Percentiles rank a stretch among this genome's conserved stretches.
Conservation (phyloP, 2,329 filamentous ascomycete species). For the Stemphylium vesicarium region DNA sequence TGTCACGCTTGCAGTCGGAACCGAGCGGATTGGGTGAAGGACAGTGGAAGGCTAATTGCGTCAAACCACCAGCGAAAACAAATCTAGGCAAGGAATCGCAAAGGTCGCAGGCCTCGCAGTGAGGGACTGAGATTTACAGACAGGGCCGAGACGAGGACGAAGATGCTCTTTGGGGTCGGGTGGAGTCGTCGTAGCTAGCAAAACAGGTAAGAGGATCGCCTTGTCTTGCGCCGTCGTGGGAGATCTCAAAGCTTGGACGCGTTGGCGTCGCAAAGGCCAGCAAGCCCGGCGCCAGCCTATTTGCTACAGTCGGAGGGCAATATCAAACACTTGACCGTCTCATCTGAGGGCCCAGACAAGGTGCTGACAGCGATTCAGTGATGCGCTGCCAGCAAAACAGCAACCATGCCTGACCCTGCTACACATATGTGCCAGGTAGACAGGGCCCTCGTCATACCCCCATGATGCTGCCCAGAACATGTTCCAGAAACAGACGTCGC, state of each 20-base stretch:
- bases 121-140: neutral
- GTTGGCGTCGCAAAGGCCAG: conserved; percentile 6
- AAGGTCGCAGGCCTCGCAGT: neutral
- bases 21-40: conserved; percentile 11
- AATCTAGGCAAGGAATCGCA: neutral
- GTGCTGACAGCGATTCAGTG: neutral
- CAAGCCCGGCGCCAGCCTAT: conserved; percentile 4
- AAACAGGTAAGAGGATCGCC: conserved; percentile 20
- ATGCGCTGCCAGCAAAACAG: neutral
- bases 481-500: neutral
- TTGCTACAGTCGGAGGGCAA: conserved; percentile 1
- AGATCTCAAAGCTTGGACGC: conserved; percentile 12
- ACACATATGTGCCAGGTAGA: too few species aligned
- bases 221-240: conserved; percentile 3
- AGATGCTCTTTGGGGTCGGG: conserved; percentile 1
- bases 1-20: conserved; percentile 23
- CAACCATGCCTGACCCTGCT: neutral
- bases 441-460: too few species aligned
- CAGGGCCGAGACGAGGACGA: neutral
- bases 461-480: neutral
- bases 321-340: conserved; percentile 9
- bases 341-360: neutral
- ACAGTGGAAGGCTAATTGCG: conserved; percentile 7
- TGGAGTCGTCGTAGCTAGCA: conserved; percentile 11
- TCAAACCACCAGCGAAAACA: neutral